phyloP scores from a whole-genome alignment of 164 flowering plant genomes.

The Amborella trichopoda region DNA sequence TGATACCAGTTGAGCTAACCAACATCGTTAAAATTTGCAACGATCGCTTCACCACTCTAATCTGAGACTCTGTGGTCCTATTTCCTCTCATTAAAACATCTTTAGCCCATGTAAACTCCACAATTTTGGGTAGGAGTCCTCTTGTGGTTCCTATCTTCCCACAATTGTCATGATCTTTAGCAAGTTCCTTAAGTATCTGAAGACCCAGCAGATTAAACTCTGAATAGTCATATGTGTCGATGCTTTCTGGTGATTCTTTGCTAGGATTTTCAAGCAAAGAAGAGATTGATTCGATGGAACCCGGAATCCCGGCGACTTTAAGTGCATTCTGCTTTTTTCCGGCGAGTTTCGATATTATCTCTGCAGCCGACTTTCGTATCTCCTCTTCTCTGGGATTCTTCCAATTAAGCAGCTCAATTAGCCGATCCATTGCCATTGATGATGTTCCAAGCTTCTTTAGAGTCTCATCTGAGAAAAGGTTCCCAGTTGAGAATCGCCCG shows the following conservation, averaged over 20 bases:
- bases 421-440: constrained; percentile 53
- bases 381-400: constrained; percentile 69
- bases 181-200: constrained; percentile 66
- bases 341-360: constrained; percentile 54
- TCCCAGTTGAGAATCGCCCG: constrained; percentile 25
- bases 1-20: constrained; percentile 56
- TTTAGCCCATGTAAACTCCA: constrained; percentile 63
- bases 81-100: constrained; percentile 42
- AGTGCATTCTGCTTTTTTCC: constrained; percentile 78
- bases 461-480: constrained; percentile 48
- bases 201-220: constrained; percentile 76
- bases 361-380: constrained; percentile 72
- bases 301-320: constrained; percentile 81
- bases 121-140: constrained; percentile 71
- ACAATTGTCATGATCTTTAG: constrained; percentile 80
- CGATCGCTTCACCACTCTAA: constrained; percentile 50
- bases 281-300: constrained; percentile 94
- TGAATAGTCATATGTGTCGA: constrained; percentile 50
- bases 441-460: constrained; percentile 70
- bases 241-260: too few relatives aligned
- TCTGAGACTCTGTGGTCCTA: constrained; percentile 32
- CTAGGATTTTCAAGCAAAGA: constrained; percentile 63
- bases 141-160: constrained; percentile 86
- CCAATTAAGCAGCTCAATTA: constrained; percentile 95
- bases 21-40: constrained; percentile 76